A percentile compares a stretch with the other conserved stretches of the same genome.
These are phyloP conservation scores for Thelonectria blattea DNA, from an alignment of 2,329 filamentous ascomycete species.

Conservation along the genomic window DNA sequence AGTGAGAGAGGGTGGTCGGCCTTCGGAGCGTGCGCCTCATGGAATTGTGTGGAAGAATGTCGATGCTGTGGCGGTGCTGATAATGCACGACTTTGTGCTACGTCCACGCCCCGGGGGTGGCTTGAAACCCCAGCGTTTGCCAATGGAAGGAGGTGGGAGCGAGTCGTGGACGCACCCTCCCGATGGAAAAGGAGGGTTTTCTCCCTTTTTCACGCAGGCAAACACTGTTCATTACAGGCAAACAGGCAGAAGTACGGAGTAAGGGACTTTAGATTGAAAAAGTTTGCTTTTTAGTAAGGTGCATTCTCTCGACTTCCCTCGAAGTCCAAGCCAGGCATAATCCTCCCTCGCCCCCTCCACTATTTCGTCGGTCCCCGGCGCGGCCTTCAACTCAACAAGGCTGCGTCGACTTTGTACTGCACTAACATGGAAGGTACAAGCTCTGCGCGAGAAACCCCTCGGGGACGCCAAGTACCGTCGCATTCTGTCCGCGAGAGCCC, in stretches of 20 bases:
- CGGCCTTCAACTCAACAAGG: constrained; percentile 21
- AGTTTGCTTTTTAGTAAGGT: too few relatives aligned
- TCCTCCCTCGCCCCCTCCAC: neutral
- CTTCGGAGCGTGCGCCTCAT: constrained; percentile 47
- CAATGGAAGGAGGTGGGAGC: neutral
- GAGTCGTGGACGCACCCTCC: neutral
- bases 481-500: constrained; percentile 18
- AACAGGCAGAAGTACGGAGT: too few relatives aligned
- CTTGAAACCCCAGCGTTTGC: neutral
- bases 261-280: too few relatives aligned
- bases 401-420: constrained; percentile 29
- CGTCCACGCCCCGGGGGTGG: constrained; percentile 4
- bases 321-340: too few relatives aligned
- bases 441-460: constrained; percentile 16
- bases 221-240: neutral
- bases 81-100: constrained; percentile 38
- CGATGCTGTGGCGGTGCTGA: constrained; percentile 49
- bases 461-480: constrained; percentile 18
- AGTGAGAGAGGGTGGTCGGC: constrained; percentile 38
- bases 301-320: too few relatives aligned
- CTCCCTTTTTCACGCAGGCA: neutral
- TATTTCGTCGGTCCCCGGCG: neutral
- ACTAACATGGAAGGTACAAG: constrained; percentile 27
- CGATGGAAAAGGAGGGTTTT: neutral
- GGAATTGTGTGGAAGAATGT: constrained; percentile 51